Percentiles rank a stretch among this genome's conserved stretches.
phyloP scores from a whole-genome alignment of 208 protist genomes.

The Balamuthia mandrillaris region DNA sequence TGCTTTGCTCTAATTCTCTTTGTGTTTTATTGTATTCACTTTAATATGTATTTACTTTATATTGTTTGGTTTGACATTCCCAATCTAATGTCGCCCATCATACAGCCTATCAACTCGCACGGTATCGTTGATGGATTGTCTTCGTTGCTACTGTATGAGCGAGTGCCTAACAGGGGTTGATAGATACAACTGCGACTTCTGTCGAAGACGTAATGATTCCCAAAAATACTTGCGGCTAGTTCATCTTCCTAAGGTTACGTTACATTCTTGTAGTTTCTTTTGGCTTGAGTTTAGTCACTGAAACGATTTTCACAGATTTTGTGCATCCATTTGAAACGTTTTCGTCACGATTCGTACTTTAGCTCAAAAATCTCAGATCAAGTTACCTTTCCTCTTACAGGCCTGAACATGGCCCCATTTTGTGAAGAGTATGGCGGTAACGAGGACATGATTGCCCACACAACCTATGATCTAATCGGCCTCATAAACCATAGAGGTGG shows the following conservation, averaged over 20 bases:
- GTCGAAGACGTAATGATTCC: background rate
- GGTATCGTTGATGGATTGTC: constrained; percentile 30
- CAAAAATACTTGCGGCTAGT: background rate
- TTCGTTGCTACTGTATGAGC: constrained; percentile 5
- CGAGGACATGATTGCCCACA: too few relatives aligned
- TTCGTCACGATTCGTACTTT: constrained; percentile 34
- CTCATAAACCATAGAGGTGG: too few relatives aligned
- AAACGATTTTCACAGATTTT: background rate
- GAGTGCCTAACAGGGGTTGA: constrained; percentile 28
- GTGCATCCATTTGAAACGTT: constrained; percentile 40
- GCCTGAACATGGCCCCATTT: background rate
- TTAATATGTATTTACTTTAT: too few relatives aligned
- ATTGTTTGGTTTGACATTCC: too few relatives aligned
- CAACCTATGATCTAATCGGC: too few relatives aligned
- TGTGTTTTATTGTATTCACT: too few relatives aligned
- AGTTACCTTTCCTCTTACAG: constrained; percentile 7
- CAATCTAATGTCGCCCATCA: background rate
- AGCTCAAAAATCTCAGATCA: background rate
- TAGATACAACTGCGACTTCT: constrained; percentile 38
- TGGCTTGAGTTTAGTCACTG: background rate
- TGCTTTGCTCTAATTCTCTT: too few relatives aligned
- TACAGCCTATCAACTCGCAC: background rate
- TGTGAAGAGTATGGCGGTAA: background rate
- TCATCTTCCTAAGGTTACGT: background rate
- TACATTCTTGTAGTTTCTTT: background rate